phyloP scores from a whole-genome alignment of 805 yeast genomes.

The Starmerella gropengiesseri region DNA sequence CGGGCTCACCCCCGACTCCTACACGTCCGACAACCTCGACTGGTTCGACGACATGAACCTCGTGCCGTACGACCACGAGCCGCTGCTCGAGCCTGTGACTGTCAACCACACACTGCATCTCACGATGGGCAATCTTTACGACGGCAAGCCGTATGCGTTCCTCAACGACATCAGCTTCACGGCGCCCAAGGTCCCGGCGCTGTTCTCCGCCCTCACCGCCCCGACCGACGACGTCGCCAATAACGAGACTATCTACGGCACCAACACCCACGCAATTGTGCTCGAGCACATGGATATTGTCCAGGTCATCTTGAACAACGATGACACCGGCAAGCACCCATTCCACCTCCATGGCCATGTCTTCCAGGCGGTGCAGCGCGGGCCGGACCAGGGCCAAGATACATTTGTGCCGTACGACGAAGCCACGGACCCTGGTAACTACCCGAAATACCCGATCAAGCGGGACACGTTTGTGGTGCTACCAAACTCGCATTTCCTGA shows the following conservation, averaged over 20 bases:
- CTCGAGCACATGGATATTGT: constrained; percentile 56
- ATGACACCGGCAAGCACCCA: constrained; percentile 89
- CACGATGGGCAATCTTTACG: constrained; percentile 67
- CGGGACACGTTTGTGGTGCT: constrained; percentile 74
- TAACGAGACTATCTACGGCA: constrained; percentile 61
- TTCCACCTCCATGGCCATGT: constrained; percentile 94
- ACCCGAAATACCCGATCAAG: constrained; percentile 67
- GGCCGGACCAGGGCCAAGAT: constrained; percentile 42
- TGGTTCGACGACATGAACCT: constrained; percentile 71
- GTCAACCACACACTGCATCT: constrained; percentile 56
- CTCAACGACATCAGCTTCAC: constrained; percentile 77
- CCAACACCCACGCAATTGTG: constrained; percentile 66
- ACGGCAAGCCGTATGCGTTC: constrained; percentile 93
- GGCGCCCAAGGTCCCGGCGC: constrained; percentile 74
- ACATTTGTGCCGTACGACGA: constrained; percentile 50
- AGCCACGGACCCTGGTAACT: constrained; percentile 36
- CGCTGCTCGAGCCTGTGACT: constrained; percentile 56
- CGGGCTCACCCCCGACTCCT: constrained; percentile 22
- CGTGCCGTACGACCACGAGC: constrained; percentile 49
- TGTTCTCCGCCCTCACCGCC: constrained; percentile 66
- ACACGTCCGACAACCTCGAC: constrained; percentile 36
- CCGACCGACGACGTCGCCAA: constrained; percentile 38
- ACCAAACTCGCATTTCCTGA: constrained; percentile 74
- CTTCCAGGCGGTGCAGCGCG: constrained; percentile 71
- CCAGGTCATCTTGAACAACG: constrained; percentile 74